Percentiles rank a stretch among this genome's conserved stretches.
Evolutionary conservation across 805 yeast genomes (phyloP).

Genomic region (Wickerhamiella alocasiicola): DNA sequence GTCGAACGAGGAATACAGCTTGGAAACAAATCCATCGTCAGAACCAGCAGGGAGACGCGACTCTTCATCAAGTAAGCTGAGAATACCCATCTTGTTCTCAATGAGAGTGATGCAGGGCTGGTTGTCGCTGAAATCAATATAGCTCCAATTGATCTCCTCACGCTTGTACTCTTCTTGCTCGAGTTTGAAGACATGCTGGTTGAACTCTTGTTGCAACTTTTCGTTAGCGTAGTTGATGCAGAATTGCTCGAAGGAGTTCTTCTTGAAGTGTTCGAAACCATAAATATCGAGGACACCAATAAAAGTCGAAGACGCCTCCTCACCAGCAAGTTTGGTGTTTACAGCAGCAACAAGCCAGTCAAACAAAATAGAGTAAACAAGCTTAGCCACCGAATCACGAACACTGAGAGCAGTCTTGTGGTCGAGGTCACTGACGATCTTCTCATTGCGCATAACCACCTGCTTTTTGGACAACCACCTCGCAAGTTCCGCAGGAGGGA

Average conservation of each 20-base stretch:
- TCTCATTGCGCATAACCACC: slow-evolving; percentile 83
- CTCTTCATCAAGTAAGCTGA: slow-evolving; percentile 86
- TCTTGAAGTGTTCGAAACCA: slow-evolving; percentile 93
- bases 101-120: slow-evolving; percentile 93
- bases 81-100: slow-evolving; percentile 77
- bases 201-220: slow-evolving; percentile 92
- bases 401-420: slow-evolving; percentile 80
- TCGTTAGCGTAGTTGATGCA: slow-evolving; percentile 96
- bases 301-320: slow-evolving; percentile 50
- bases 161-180: slow-evolving; percentile 91
- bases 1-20: slow-evolving; percentile 75
- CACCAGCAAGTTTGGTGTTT: slow-evolving; percentile 49
- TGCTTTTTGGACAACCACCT: slow-evolving; percentile 92
- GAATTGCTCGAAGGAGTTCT: slow-evolving; percentile 89
- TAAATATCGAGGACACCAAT: slow-evolving; percentile 97
- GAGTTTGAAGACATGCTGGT: slow-evolving; percentile 90
- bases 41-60: slow-evolving; percentile 87
- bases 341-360: slow-evolving; percentile 89
- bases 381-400: slow-evolving; percentile 94
- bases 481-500: slow-evolving; percentile 59
- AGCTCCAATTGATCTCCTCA: slow-evolving; percentile 93
- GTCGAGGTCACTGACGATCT: slow-evolving; percentile 70
- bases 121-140: slow-evolving; percentile 89
- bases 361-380: slow-evolving; percentile 79
- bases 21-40: slow-evolving; percentile 84